Evolutionary conservation across 1,284 basidiomycete genomes (phyloP).

Genomic region (Heliocybe sulcata): DNA sequence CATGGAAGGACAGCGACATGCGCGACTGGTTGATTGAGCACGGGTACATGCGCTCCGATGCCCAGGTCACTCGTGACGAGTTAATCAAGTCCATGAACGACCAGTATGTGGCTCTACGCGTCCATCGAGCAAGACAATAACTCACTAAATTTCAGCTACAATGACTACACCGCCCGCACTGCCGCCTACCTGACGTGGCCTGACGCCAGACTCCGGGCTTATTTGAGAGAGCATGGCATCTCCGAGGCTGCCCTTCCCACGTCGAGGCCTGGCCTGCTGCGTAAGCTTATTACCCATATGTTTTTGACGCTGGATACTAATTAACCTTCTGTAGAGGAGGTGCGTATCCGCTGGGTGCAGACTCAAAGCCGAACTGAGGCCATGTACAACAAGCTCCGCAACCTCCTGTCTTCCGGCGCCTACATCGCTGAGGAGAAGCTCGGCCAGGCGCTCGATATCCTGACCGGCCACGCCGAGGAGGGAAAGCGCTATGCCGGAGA

Average conservation of each 20-base stretch:
- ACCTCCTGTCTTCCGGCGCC: constrained; percentile 55
- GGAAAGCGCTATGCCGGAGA: constrained; percentile 9
- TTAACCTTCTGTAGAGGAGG: constrained; percentile 56
- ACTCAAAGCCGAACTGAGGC: constrained; percentile 47
- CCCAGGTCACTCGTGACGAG: constrained; percentile 66
- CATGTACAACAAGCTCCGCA: constrained; percentile 50
- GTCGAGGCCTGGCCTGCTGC: constrained; percentile 62
- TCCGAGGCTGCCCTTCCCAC: constrained; percentile 60
- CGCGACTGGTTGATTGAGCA: constrained; percentile 73
- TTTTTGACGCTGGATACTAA: no score
- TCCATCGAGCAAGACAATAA: constrained; percentile 9
- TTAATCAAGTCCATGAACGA: constrained; percentile 59
- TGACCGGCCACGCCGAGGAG: constrained; percentile 35
- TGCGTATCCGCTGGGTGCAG: constrained; percentile 73
- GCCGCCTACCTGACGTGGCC: constrained; percentile 82
- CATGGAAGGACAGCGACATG: constrained; percentile 80
- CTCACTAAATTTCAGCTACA: constrained; percentile 28
- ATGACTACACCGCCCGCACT: constrained; percentile 30
- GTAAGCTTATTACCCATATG: constrained; percentile 27
- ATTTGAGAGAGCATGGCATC: constrained; percentile 68
- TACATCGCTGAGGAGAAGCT: constrained; percentile 67
- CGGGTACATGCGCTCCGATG: constrained; percentile 64
- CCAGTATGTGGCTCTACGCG: constrained; percentile 38
- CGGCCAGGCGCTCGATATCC: constrained; percentile 31
- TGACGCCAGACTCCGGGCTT: constrained; percentile 81